phyloP scores from a whole-genome alignment of 177 flowering plant species.

The Vitis hybrid region DNA sequence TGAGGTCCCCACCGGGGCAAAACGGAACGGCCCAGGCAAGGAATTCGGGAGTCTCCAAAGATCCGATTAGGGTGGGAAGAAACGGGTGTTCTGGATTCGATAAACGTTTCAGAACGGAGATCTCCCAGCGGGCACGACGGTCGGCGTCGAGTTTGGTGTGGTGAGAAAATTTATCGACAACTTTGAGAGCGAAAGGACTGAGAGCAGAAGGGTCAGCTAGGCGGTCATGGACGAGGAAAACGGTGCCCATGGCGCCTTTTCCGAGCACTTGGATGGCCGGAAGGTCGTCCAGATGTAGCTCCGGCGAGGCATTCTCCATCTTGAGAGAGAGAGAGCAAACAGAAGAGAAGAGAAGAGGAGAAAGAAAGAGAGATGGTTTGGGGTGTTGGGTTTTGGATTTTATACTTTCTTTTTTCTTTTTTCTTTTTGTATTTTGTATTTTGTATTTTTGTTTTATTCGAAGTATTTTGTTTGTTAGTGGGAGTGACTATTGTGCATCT shows the following conservation, averaged over 20 bases:
- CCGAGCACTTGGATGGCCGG: slow-evolving; percentile 64
- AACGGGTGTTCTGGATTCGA: slow-evolving; percentile 48
- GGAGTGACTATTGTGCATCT: not conserved
- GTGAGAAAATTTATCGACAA: slow-evolving; percentile 55
- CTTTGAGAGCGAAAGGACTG: slow-evolving; percentile 84
- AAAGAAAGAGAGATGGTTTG: slow-evolving; percentile 1
- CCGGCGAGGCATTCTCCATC: slow-evolving; percentile 25
- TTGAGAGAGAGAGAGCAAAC: not conserved
- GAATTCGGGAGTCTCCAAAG: slow-evolving; percentile 47
- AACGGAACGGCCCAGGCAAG: slow-evolving; percentile 80
- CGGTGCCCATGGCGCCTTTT: slow-evolving; percentile 94
- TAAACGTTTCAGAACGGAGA: slow-evolving; percentile 56
- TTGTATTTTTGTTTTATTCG: not conserved
- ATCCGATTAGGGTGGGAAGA: slow-evolving; percentile 67
- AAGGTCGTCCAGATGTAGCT: slow-evolving; percentile 49
- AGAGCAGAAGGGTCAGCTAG: slow-evolving; percentile 33
- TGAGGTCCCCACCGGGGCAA: slow-evolving; percentile 91
- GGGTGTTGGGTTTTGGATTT: slow-evolving; percentile 17
- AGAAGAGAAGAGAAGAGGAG: not conserved
- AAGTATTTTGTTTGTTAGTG: not conserved
- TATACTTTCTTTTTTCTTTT: not conserved
- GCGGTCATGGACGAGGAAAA: slow-evolving; percentile 63
- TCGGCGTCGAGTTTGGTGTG: slow-evolving; percentile 51
- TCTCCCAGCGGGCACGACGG: slow-evolving; percentile 91
- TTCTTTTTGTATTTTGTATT: not conserved